Evolutionary conservation across 306 rosid genomes (phyloP).

Genomic region (Malus domestica): DNA sequence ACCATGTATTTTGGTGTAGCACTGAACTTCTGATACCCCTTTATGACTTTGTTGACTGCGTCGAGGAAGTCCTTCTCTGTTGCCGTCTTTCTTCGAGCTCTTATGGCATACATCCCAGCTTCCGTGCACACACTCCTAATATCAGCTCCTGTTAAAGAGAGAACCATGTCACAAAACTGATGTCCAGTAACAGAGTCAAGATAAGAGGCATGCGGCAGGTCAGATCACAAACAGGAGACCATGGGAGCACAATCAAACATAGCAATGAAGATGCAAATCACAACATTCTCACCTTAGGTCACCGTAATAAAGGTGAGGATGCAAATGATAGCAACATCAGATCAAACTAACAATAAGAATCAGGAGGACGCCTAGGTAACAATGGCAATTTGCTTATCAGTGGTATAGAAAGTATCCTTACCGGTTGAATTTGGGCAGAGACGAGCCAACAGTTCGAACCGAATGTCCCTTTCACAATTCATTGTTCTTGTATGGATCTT

Average conservation of each 20-base stretch:
- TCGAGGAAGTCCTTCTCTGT: slow-evolving; percentile 98
- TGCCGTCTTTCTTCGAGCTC: slow-evolving; percentile 94
- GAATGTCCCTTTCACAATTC: slow-evolving; percentile 94
- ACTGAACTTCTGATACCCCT: slow-evolving; percentile 98
- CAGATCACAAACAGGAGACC: not conserved
- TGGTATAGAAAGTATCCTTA: slow-evolving; percentile 18
- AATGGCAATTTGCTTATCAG: not conserved
- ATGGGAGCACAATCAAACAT: not conserved
- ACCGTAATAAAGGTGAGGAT: not conserved
- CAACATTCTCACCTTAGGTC: not conserved
- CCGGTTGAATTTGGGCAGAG: slow-evolving; percentile 99
- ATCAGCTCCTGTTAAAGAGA: slow-evolving; percentile 68
- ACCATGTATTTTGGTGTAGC: slow-evolving; percentile 99
- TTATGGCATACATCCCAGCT: slow-evolving; percentile 99
- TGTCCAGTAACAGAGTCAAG: not conserved
- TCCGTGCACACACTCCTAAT: slow-evolving; percentile 97
- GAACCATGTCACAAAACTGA: slow-evolving; percentile 15
- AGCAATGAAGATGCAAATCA: not conserved
- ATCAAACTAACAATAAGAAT: not conserved
- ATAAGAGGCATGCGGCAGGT: not conserved
- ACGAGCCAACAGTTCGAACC: slow-evolving; percentile 89
- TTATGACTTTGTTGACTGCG: slow-evolving; percentile 95
- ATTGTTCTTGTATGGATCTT: slow-evolving; percentile 96
- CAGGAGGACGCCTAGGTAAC: not conserved
- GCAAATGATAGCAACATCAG: not conserved